These are phyloP conservation scores for Hypholoma sublateritium DNA, from an alignment of 768 basidiomycete genomes.

Conservation along the genomic window DNA sequence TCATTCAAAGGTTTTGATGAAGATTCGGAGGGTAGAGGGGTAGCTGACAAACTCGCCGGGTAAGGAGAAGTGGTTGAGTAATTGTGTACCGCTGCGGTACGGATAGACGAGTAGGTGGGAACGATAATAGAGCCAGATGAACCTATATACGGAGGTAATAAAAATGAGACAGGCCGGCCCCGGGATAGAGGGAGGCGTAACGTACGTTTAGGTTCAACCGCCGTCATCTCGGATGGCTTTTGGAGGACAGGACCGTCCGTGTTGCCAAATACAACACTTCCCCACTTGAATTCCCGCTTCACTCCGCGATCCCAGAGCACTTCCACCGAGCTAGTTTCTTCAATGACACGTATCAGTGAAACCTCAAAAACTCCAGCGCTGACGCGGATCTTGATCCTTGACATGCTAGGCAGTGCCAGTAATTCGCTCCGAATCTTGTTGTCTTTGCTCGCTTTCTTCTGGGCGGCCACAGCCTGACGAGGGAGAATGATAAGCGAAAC, in stretches of 20 bases:
- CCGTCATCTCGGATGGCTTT: constrained; percentile 58
- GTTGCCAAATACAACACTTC: constrained; percentile 74
- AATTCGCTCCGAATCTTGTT: constrained; percentile 73
- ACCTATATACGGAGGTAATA: not conserved
- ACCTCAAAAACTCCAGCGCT: constrained; percentile 88
- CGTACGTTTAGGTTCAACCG: constrained; percentile 47
- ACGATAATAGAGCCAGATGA: constrained; percentile 9
- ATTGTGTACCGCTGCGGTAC: constrained; percentile 22
- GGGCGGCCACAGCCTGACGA: constrained; percentile 66
- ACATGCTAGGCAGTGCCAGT: constrained; percentile 64
- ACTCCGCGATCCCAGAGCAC: constrained; percentile 79
- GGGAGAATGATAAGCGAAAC: constrained; percentile 1
- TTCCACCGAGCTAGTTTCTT: constrained; percentile 69
- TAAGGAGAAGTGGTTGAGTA: constrained; percentile 3
- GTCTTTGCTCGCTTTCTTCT: constrained; percentile 72
- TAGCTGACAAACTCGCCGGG: constrained; percentile 9
- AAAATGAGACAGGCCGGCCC: not conserved
- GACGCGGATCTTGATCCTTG: constrained; percentile 82
- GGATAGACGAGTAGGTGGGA: constrained; percentile 29
- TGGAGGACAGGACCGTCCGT: constrained; percentile 71
- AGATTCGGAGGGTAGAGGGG: not conserved
- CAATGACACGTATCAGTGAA: constrained; percentile 67
- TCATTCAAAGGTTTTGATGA: not conserved
- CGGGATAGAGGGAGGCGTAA: constrained; percentile 10
- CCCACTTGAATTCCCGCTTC: constrained; percentile 82